Base-by-base conservation (phyloP, 1,284 basidiomycete species). In the Heliocybe sulcata region DNA sequence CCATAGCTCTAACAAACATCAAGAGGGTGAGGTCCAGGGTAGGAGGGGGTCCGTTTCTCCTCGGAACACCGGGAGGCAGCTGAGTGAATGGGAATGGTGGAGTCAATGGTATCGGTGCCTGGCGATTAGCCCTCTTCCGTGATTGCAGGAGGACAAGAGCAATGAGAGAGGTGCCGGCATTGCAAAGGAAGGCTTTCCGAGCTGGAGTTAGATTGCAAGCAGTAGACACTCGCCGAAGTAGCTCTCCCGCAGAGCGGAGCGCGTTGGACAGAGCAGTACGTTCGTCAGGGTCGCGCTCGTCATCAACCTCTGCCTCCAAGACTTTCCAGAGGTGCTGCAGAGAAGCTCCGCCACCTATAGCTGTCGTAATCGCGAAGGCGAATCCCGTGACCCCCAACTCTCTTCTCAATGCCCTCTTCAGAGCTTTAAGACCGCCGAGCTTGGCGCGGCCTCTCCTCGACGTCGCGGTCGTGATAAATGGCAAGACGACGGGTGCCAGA, bases 11-110 rank as follows among this genome's bases (percentile, higher is more conserved):
- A n/a, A 88, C 85, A 45, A 86, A 66, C 23, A 89, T 65, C 2
- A 91, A 67, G 0, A 91, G 67, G 4, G 82, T 87, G 38, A 90
- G 69, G 61, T 89, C 85, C 19, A 89, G 63, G 0, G 86, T 88
- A 4, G 80, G 74, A 1, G 83, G 84, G 9, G 69, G 65, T 53
- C 64, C 59, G 47, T 55, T 47, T 14, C 27, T 52, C 38, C 50
- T 16, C 9, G 45, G 16, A 42, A 51, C 11, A 25, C 26, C 35
- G 35, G 52, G 57, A 54, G 25, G n/a, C n/a, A n/a, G n/a, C n/a
- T n/a, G 61, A 56, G 26, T 52, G 38, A 4, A 62, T 55, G 6
- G 63, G 63, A n/a, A 63, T 55, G 49, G 54, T 25, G 20, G 54
- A 33, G 22, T 49, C 25, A 50, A 19, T 1, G 47, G 54, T 20